Evolutionary conservation across 176 grass and related monocot genomes (phyloP).

Genomic region (Thalia dealbata): DNA sequence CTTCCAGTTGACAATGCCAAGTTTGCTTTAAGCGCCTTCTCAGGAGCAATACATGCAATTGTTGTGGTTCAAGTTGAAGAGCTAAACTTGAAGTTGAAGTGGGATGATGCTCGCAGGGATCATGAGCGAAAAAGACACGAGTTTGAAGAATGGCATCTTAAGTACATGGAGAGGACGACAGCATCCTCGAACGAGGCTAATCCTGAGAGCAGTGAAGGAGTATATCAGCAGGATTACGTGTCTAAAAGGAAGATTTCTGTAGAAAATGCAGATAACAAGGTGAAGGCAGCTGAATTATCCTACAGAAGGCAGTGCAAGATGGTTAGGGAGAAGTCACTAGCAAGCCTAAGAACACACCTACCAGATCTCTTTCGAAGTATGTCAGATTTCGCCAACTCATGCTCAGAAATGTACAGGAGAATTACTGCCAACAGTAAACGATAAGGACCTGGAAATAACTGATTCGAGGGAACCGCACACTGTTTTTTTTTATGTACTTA

Average conservation of each 20-base stretch:
- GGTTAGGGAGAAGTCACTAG: conserved; percentile 77
- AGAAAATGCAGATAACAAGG: conserved; percentile 29
- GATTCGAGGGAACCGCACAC: not conserved
- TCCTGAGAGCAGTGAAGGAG: conserved; percentile 6
- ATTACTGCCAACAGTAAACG: conserved; percentile 26
- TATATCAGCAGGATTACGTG: conserved; percentile 16
- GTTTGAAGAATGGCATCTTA: conserved; percentile 51
- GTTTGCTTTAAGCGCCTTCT: conserved; percentile 41
- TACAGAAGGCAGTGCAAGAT: conserved; percentile 37
- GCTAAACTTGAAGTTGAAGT: conserved; percentile 36
- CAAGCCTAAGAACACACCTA: conserved; percentile 41
- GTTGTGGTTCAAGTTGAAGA: conserved; percentile 52
- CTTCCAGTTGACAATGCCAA: conserved; percentile 34
- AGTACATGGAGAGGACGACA: conserved; percentile 42
- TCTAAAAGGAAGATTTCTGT: conserved; percentile 32
- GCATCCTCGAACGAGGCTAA: conserved; percentile 22
- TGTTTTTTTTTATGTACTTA: not conserved
- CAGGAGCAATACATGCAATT: conserved; percentile 45
- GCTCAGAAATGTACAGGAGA: conserved; percentile 47
- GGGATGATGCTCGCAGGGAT: conserved; percentile 36
- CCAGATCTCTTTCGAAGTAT: conserved; percentile 41
- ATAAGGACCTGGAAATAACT: not conserved
- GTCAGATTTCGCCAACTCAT: conserved; percentile 38
- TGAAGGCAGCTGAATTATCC: conserved; percentile 32
- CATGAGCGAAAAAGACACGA: conserved; percentile 42